A percentile compares a stretch with the other conserved stretches of the same genome.
phyloP scores from a whole-genome alignment of 345 rosid genomes.

The Iberis pinnata region DNA sequence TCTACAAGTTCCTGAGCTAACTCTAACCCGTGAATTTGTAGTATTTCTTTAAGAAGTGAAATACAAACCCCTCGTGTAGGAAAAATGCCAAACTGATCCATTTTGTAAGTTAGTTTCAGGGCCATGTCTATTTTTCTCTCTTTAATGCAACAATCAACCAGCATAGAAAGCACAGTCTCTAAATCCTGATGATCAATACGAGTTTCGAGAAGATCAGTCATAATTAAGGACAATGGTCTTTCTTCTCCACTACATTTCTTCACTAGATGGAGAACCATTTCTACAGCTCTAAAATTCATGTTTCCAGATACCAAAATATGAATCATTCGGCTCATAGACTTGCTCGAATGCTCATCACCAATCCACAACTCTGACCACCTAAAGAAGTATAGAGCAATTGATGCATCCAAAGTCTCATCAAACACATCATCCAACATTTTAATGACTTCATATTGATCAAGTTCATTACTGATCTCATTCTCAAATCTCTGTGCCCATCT shows the following conservation, averaged over 20 bases:
- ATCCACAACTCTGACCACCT: slow-evolving; percentile 36
- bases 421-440: slow-evolving; percentile 32
- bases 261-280: slow-evolving; percentile 28
- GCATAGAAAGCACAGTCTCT: slow-evolving; percentile 33
- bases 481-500: slow-evolving; percentile 25
- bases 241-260: slow-evolving; percentile 28
- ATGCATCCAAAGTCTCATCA: slow-evolving; percentile 37
- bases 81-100: slow-evolving; percentile 32
- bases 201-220: slow-evolving; percentile 33
- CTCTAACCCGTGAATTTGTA: slow-evolving; percentile 26
- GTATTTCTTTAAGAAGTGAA: slow-evolving; percentile 31
- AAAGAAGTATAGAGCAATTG: slow-evolving; percentile 38
- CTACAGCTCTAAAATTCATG: slow-evolving; percentile 35
- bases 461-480: slow-evolving; percentile 14
- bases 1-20: slow-evolving; percentile 39
- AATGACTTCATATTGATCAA: slow-evolving; percentile 29
- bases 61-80: slow-evolving; percentile 40
- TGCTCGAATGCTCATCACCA: slow-evolving; percentile 26
- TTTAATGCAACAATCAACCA: slow-evolving; percentile 36
- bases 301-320: slow-evolving; percentile 41
- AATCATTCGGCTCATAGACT: slow-evolving; percentile 29
- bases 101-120: slow-evolving; percentile 21
- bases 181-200: slow-evolving; percentile 31
- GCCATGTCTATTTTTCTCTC: slow-evolving; percentile 35
- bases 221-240: slow-evolving; percentile 17